Conservation (phyloP, 1,284 basidiomycete genomes). For the Coniophora puteana region DNA sequence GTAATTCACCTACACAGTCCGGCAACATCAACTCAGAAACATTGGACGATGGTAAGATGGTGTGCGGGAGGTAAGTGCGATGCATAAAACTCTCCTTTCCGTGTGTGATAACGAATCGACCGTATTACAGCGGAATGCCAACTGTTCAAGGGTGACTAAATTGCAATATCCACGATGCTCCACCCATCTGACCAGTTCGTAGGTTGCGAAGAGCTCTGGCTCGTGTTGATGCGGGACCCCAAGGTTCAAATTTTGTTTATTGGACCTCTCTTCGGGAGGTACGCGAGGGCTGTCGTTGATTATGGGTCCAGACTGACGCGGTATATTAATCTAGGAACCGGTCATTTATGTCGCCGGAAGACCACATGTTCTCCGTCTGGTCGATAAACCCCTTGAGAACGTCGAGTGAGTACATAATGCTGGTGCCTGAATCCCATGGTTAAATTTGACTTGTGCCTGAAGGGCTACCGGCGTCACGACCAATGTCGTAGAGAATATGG, state of each 20-base stretch:
- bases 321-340: constrained; percentile 73
- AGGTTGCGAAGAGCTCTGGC: constrained; percentile 82
- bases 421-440: not conserved
- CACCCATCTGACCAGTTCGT: constrained; percentile 3
- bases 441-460: constrained; percentile 6
- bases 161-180: not conserved
- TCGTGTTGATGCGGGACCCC: constrained; percentile 76
- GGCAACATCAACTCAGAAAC: constrained; percentile 35
- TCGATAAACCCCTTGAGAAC: constrained; percentile 88
- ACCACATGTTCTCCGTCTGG: constrained; percentile 91
- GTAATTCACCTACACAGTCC: constrained; percentile 28
- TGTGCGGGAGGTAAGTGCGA: constrained; percentile 74
- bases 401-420: constrained; percentile 67
- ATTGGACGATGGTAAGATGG: constrained; percentile 53
- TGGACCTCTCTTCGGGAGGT: constrained; percentile 94
- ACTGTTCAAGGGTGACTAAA: constrained; percentile 73
- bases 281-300: constrained; percentile 2
- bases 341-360: constrained; percentile 89
- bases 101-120: constrained; percentile 10
- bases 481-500: constrained; percentile 91
- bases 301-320: constrained; percentile 8
- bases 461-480: constrained; percentile 95
- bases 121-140: constrained; percentile 72
- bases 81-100: constrained; percentile 2
- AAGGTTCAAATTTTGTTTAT: constrained; percentile 68